A percentile compares a stretch with the other conserved stretches of the same genome.
Conservation (phyloP, 2,329 filamentous ascomycete genomes). For the Fusarium sp. region DNA sequence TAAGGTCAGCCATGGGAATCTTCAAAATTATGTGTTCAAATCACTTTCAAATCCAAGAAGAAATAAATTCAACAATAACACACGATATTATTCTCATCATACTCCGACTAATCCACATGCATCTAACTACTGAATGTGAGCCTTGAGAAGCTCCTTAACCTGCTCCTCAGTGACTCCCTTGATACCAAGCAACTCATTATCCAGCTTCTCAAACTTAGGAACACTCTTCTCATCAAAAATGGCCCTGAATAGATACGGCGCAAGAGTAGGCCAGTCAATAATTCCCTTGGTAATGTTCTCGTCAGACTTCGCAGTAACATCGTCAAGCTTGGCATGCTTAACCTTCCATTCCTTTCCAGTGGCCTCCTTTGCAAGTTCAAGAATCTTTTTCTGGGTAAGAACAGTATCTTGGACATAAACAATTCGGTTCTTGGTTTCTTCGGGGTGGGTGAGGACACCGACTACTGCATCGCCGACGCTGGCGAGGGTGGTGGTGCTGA, state of each 20-base stretch:
- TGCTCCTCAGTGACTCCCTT: conserved; percentile 55
- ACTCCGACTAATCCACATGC: rapidly evolving
- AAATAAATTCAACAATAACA: neutral
- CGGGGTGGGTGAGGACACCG: conserved; percentile 60
- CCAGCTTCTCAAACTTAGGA: conserved; percentile 50
- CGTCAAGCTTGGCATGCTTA: conserved; percentile 49
- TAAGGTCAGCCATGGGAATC: too few relatives aligned
- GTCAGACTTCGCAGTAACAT: conserved; percentile 44
- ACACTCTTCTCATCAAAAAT: conserved; percentile 52
- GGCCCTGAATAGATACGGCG: conserved; percentile 49
- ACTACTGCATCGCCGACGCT: conserved; percentile 61
- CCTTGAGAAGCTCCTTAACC: conserved; percentile 50
- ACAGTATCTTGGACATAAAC: conserved; percentile 60
- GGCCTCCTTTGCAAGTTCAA: conserved; percentile 60
- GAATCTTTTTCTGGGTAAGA: conserved; percentile 59
- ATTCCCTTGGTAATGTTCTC: conserved; percentile 49
- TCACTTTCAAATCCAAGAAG: neutral
- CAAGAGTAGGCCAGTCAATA: conserved; percentile 47
- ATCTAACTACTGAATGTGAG: conserved; percentile 25
- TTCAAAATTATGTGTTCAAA: too few relatives aligned
- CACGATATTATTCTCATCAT: neutral
- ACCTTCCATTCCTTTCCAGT: conserved; percentile 61
- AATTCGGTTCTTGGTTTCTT: conserved; percentile 64
- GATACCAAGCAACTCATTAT: conserved; percentile 60
- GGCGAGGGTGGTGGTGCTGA: conserved; percentile 61